Conservation (phyloP, 495 filamentous ascomycete species). For the Trypethelium eluteriae region DNA sequence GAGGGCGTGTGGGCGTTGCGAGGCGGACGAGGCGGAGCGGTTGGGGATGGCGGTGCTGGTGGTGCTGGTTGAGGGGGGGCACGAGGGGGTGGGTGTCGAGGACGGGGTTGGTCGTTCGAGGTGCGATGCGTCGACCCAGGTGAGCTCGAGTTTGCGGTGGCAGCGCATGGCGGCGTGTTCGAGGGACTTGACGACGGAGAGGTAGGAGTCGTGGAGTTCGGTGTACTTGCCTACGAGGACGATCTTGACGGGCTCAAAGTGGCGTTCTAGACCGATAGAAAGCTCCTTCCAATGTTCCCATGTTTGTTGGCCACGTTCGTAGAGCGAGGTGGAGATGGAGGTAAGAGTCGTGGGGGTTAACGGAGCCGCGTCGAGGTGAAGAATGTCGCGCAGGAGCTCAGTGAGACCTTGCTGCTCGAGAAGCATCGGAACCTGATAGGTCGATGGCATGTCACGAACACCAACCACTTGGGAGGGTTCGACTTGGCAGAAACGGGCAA, state of each 20-base stretch:
- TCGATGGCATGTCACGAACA: constrained; percentile 77
- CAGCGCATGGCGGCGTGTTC: constrained; percentile 90
- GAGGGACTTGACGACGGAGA: constrained; percentile 71
- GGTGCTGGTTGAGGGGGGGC: background rate
- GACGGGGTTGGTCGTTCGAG: constrained; percentile 55
- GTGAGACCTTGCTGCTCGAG: constrained; percentile 74
- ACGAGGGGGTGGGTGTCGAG: background rate
- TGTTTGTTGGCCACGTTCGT: constrained; percentile 51
- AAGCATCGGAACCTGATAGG: constrained; percentile 87
- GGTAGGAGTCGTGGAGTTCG: constrained; percentile 72
- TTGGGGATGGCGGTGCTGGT: background rate
- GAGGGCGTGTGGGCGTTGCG: background rate
- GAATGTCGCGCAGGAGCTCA: constrained; percentile 48
- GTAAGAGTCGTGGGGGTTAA: constrained; percentile 33
- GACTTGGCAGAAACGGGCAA: constrained; percentile 79
- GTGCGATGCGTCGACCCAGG: constrained; percentile 76
- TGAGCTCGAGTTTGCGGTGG: constrained; percentile 65
- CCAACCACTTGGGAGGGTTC: constrained; percentile 71
- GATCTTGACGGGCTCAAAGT: constrained; percentile 65
- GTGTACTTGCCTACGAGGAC: constrained; percentile 90
- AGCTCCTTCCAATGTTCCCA: constrained; percentile 72
- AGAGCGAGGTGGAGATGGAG: constrained; percentile 24
- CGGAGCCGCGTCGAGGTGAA: constrained; percentile 49
- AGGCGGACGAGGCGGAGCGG: constrained; percentile 2
- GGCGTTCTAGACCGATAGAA: constrained; percentile 51